Base-by-base conservation (phyloP, 768 basidiomycete genomes). In the Tulasnella sp. region DNA sequence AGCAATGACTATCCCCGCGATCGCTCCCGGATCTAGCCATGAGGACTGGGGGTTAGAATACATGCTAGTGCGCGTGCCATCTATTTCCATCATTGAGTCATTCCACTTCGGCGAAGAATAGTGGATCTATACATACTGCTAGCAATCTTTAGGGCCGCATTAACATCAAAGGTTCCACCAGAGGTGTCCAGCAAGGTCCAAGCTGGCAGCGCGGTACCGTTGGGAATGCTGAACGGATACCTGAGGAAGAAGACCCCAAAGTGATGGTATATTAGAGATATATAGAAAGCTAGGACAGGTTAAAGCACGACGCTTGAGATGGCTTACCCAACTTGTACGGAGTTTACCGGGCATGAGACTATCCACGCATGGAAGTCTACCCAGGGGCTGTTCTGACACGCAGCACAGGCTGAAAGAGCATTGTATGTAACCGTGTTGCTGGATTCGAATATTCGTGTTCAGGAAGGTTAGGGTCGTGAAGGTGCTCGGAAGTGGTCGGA, bases 361-460 rank as follows among this genome's bases (percentile, higher is more conserved):
- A 48, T 26, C 55, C 55, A 58, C n/a, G 8, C 42, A 17, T 44
- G 21, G n/a, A n/a, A 58, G 23, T 26, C 32, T 15, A 48, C 55
- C 55, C 55, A 58, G 4, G n/a, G 21, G 4, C 41, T 38, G 19
- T 47, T 10, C 26, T 58, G 55, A 48, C 55, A 58, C 9, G 55
- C 55, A 21, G 45, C 55, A 29, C 55, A 58, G n/a, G 55, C 41
- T 15, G 55, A 58, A 3, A 58, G 17, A 21, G 30, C 24, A 42
- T 58, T 58, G 27, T 58, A 58, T 27, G 45, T 58, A 21, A 58
- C 55, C 13, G 45, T 58, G 42, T 58, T 58, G 30, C 55, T 58
- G 52, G 17, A 34, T n/a, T n/a, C n/a, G n/a, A n/a, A n/a, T n/a
- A n/a, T n/a, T n/a, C n/a, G n/a, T n/a, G n/a, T 38, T 38, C 34